Base-by-base conservation (phyloP, 1,284 basidiomycete genomes). In the Rhodotorula sp. region DNA sequence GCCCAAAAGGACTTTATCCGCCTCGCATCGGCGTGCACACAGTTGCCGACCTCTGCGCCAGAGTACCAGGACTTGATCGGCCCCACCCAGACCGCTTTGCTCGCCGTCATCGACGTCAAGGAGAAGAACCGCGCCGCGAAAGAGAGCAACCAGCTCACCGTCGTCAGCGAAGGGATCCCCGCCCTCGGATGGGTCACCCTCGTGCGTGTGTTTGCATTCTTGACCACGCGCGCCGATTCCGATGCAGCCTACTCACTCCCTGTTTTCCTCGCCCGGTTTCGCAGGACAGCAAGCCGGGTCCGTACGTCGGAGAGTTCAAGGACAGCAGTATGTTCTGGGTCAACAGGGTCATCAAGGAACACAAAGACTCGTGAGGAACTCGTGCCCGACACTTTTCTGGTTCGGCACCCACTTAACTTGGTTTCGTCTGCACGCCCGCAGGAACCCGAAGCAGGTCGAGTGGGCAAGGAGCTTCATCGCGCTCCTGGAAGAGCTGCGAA, bases 111-210 rank as follows among this genome's bases (percentile, higher is more conserved):
- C 46, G 89, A 89, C 65, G 84, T 90, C 74, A 93, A 94, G 82
- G 93, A 97, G 76, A 87, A 88, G 67, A 90, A 91, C 75, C 82
- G 84, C 66, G 92, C 93, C 69, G 85, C 91, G 72, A 90, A 91
- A 66, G 93, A 90, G 87, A 89, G 87, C 75, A 88, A 88, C 63
- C 93, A 96, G 79, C 84, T 98, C 57, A 89, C 87, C 51, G 87
- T 89, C 49, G 84, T 98, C 49, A 87, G 89, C 20, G 95, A 97
- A 79, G 93, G 91, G 20, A 89, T 89, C 1, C 86, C 90, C 15
- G 89, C 87, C n/a, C 87, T 92, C 65, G 95, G 90, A n/a, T 99
- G 96, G 96, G 88, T 99, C 59, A 87, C 90, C 61, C 85, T 89
- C 66, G 93, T 93, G 78, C 81, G 84, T 93, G 78, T 81, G 84